Evolutionary conservation across 768 basidiomycete genomes (phyloP).

Genomic region (Tylopilus intermedius): DNA sequence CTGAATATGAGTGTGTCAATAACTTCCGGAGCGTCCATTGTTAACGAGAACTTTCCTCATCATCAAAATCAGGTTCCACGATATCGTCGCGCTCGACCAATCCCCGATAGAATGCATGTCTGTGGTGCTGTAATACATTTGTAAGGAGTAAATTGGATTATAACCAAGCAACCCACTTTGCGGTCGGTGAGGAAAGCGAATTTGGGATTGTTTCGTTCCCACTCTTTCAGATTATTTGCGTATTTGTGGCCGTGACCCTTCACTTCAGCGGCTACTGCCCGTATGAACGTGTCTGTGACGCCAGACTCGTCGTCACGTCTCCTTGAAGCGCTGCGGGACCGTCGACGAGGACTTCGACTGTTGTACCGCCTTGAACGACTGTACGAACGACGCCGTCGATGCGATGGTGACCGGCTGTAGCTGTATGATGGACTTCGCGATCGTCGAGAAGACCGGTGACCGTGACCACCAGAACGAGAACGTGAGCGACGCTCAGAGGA

Average conservation of each 20-base stretch:
- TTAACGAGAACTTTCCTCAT: slow-evolving; percentile 51
- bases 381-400: slow-evolving; percentile 41
- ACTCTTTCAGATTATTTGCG: slow-evolving; percentile 66
- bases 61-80: slow-evolving; percentile 70
- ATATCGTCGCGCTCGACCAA: slow-evolving; percentile 54
- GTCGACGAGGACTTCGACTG: slow-evolving; percentile 46
- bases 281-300: slow-evolving; percentile 81
- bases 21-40: background rate
- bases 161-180: slow-evolving; percentile 38
- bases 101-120: slow-evolving; percentile 66
- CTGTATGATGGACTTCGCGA: slow-evolving; percentile 27
- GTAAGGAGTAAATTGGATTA: slow-evolving; percentile 3
- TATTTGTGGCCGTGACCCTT: slow-evolving; percentile 75
- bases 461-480: slow-evolving; percentile 30
- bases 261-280: slow-evolving; percentile 81
- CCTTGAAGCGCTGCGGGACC: slow-evolving; percentile 30
- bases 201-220: slow-evolving; percentile 77
- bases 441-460: slow-evolving; percentile 21
- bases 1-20: slow-evolving; percentile 34
- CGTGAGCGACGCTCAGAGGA: slow-evolving; percentile 25
- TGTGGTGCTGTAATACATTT: slow-evolving; percentile 49
- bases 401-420: slow-evolving; percentile 35
- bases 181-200: slow-evolving; percentile 69
- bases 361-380: slow-evolving; percentile 44
- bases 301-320: slow-evolving; percentile 44